These are phyloP conservation scores for Pisolithus thermaeus DNA, from an alignment of 1,284 basidiomycete species.

Conservation along the genomic window DNA sequence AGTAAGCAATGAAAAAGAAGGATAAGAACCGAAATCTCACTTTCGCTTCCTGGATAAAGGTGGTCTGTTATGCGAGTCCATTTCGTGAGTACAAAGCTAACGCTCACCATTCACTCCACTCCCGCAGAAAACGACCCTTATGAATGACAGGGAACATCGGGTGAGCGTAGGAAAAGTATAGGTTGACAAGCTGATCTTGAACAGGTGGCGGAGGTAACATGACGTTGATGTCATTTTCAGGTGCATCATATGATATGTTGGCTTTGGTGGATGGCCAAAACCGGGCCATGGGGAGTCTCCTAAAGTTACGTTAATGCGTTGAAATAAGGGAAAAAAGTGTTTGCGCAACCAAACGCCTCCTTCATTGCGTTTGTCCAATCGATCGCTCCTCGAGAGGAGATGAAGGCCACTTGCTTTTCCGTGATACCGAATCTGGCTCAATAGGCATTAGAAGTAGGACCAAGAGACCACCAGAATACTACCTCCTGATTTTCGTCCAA, in stretches of 20 bases:
- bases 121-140: slow-evolving; percentile 62
- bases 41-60: slow-evolving; percentile 29
- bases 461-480: slow-evolving; percentile 2
- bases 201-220: slow-evolving; percentile 50
- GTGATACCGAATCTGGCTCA: slow-evolving; percentile 63
- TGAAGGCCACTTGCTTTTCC: slow-evolving; percentile 73
- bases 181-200: slow-evolving; percentile 62
- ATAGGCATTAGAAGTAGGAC: slow-evolving; percentile 6
- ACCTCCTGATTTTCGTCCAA: slow-evolving; percentile 80
- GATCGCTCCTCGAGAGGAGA: slow-evolving; percentile 59
- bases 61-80: slow-evolving; percentile 4
- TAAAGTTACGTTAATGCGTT: slow-evolving; percentile 23
- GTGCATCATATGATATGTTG: slow-evolving; percentile 28
- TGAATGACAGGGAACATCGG: slow-evolving; percentile 74
- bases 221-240: slow-evolving; percentile 42
- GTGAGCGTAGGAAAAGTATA: slow-evolving; percentile 80
- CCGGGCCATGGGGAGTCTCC: slow-evolving; percentile 72
- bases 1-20: slow-evolving; percentile 8
- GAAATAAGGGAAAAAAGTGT: slow-evolving; percentile 2
- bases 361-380: slow-evolving; percentile 61
- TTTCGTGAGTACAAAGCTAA: neutral
- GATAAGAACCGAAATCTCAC: slow-evolving; percentile 16
- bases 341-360: slow-evolving; percentile 65
- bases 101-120: slow-evolving; percentile 54
- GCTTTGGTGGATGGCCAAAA: slow-evolving; percentile 57